Percentiles rank a stretch among this genome's conserved stretches.
Evolutionary conservation across 2,329 filamentous ascomycete genomes (phyloP).

Genomic region (Rachicladosporium sp.): DNA sequence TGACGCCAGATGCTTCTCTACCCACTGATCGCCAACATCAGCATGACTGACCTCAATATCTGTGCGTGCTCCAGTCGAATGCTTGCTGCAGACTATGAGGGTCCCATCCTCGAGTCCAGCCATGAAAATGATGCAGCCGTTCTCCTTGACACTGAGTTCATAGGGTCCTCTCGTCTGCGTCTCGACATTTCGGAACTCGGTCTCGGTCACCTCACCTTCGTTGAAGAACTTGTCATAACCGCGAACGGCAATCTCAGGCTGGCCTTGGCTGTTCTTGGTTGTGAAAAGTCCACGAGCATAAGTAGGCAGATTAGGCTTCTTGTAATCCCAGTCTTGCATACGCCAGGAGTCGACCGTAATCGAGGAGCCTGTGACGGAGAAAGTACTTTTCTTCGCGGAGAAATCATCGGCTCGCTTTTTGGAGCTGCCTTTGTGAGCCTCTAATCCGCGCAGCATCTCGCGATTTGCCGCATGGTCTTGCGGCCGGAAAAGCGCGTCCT

Average conservation of each 20-base stretch:
- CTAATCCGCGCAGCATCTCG: slow-evolving; percentile 52
- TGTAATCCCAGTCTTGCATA: slow-evolving; percentile 93
- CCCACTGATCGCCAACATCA: slow-evolving; percentile 65
- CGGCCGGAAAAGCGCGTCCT: slow-evolving; percentile 46
- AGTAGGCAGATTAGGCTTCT: slow-evolving; percentile 70
- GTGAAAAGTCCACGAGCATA: slow-evolving; percentile 93
- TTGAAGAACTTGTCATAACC: slow-evolving; percentile 99
- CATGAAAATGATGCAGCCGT: slow-evolving; percentile 98
- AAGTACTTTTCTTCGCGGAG: slow-evolving; percentile 70
- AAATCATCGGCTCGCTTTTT: slow-evolving; percentile 45
- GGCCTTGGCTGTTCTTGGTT: slow-evolving; percentile 50
- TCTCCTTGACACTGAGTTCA: slow-evolving; percentile 93
- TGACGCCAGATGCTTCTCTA: slow-evolving; percentile 64
- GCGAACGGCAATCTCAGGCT: slow-evolving; percentile 67
- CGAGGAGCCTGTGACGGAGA: slow-evolving; percentile 51
- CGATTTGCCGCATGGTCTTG: slow-evolving; percentile 61
- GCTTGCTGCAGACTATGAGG: slow-evolving; percentile 94
- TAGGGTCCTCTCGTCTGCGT: slow-evolving; percentile 72
- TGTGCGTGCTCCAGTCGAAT: slow-evolving; percentile 73
- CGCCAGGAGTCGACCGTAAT: slow-evolving; percentile 80
- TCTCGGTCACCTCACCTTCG: slow-evolving; percentile 65
- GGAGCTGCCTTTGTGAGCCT: slow-evolving; percentile 42
- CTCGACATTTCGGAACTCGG: slow-evolving; percentile 70
- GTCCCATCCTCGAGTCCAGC: slow-evolving; percentile 81
- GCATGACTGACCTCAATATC: slow-evolving; percentile 71